phyloP scores from a whole-genome alignment of 371 early-diverging fungal species.

The Lichtheimia hyalospora region DNA sequence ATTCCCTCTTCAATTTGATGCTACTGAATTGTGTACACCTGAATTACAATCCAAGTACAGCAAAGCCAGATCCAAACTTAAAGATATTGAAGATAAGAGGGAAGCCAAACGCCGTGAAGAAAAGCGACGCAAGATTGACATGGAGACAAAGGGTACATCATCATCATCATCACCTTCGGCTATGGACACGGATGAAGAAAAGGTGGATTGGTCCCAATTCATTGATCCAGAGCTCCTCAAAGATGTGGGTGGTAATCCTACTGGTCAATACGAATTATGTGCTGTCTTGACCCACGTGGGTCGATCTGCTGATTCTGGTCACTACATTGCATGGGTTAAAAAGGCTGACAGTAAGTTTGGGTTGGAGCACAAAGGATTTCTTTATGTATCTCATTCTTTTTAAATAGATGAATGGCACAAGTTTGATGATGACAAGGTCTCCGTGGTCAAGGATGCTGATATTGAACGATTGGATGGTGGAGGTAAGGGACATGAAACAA shows the following conservation, averaged over 20 bases:
- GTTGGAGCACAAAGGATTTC: neutral
- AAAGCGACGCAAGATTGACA: conserved; percentile 60
- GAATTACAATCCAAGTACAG: conserved; percentile 80
- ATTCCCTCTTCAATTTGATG: conserved; percentile 91
- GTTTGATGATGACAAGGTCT: conserved; percentile 96
- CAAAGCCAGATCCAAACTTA: conserved; percentile 71
- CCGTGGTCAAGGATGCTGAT: conserved; percentile 80
- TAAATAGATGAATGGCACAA: conserved; percentile 82
- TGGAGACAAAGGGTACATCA: conserved; percentile 25
- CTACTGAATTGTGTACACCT: conserved; percentile 80
- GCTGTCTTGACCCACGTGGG: conserved; percentile 90
- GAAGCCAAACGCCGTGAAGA: conserved; percentile 70
- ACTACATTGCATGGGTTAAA: conserved; percentile 92
- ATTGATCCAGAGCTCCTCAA: conserved; percentile 73
- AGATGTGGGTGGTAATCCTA: conserved; percentile 81
- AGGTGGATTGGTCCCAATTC: conserved; percentile 45
- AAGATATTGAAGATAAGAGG: conserved; percentile 72
- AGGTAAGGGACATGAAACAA: conserved; percentile 29
- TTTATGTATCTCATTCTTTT: neutral
- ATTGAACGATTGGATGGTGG: conserved; percentile 93
- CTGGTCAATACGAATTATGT: conserved; percentile 79
- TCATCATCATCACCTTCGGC: conserved; percentile 26
- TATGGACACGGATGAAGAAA: conserved; percentile 32
- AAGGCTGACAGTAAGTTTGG: conserved; percentile 47
- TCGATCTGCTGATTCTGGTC: conserved; percentile 82